A percentile compares a stretch with the other conserved stretches of the same genome.
Conservation (phyloP, 805 yeast species). For the Candida boleticola region DNA sequence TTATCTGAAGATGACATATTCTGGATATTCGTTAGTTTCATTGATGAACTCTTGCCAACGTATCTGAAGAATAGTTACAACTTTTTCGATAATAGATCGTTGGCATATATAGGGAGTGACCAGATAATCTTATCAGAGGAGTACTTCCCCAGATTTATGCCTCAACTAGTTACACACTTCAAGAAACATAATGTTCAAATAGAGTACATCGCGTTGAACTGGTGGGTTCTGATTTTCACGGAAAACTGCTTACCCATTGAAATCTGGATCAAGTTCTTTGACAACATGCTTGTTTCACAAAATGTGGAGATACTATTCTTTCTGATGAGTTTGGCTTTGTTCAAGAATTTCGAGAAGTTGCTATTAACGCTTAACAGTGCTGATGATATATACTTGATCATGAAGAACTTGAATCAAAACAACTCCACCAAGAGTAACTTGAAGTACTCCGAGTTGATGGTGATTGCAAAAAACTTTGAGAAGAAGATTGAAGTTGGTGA, state of each 20-base stretch:
- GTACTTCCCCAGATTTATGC: slow-evolving; percentile 36
- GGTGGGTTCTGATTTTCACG: slow-evolving; percentile 57
- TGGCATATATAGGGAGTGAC: slow-evolving; percentile 36
- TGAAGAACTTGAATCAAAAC: slow-evolving; percentile 27
- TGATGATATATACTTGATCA: slow-evolving; percentile 32
- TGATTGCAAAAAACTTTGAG: slow-evolving; percentile 13
- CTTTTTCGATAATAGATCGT: slow-evolving; percentile 13
- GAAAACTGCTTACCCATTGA: slow-evolving; percentile 49
- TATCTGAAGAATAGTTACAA: slow-evolving; percentile 7
- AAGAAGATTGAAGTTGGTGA: slow-evolving; percentile 9
- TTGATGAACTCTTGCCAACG: slow-evolving; percentile 41
- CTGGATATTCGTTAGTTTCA: slow-evolving; percentile 34
- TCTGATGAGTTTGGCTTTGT: slow-evolving; percentile 31
- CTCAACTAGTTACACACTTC: slow-evolving; percentile 39
- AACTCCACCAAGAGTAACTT: slow-evolving; percentile 16
- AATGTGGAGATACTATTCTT: slow-evolving; percentile 38
- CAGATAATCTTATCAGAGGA: slow-evolving; percentile 30
- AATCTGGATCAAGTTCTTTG: slow-evolving; percentile 52
- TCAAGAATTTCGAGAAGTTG: slow-evolving; percentile 33
- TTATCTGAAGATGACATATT: slow-evolving; percentile 12
- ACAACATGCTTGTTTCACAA: slow-evolving; percentile 32
- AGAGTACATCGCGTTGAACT: slow-evolving; percentile 50
- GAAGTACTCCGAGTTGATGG: slow-evolving; percentile 19
- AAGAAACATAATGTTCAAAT: slow-evolving; percentile 36
- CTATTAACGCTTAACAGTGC: slow-evolving; percentile 22